Base-by-base conservation (phyloP, 352 stramenopile species). In the Phytopythium montanum region DNA sequence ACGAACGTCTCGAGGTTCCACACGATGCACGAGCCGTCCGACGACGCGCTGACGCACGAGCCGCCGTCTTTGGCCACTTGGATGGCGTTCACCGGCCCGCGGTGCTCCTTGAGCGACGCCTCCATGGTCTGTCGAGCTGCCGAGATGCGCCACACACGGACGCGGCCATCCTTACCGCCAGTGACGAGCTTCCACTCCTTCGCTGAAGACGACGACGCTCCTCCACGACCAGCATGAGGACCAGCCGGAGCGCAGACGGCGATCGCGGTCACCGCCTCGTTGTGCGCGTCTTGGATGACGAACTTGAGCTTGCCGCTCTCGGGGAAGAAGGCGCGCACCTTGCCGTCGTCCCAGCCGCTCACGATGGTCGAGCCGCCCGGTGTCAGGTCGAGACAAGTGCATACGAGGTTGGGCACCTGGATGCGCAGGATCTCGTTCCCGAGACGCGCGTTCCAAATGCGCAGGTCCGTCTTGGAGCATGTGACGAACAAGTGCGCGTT, bases 371-470 rank as follows among this genome's bases (percentile, higher is more conserved):
- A 73, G 31, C 95, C 96, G 62, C 90, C 86, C 8, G 72, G 69
- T 19, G 92, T 97, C 51, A 99, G 79, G 25, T 94, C 86, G 25
- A 98, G 75, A 68, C 93, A 97, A 64, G 96, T 94, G 75, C 96
- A 99, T n/a, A 95, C 92, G n/a, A 98, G 78, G 72, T 99, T 99
- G 12, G 96, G 95, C 61, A 99, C 93, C 59, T 98, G 94, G 41
- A 99, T 97, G 46, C 96, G 86, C 38, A 99, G 73, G n/a, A 99
- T 92, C 71, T 99, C 96, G 56, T 96, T 81, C 21, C 85, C 85
- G 39, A 89, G 88, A 39, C 81, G 75, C 12, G 86, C 89, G 65
- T 98, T 98, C 96, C 96, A 99, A 56, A 99, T 85, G 48, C 96
- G 88, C 61, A 99, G 97, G 68, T 99, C 96, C 23, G 79, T 92